phyloP scores from a whole-genome alignment of 2,329 filamentous ascomycete species.

The Colletotrichum sp. region DNA sequence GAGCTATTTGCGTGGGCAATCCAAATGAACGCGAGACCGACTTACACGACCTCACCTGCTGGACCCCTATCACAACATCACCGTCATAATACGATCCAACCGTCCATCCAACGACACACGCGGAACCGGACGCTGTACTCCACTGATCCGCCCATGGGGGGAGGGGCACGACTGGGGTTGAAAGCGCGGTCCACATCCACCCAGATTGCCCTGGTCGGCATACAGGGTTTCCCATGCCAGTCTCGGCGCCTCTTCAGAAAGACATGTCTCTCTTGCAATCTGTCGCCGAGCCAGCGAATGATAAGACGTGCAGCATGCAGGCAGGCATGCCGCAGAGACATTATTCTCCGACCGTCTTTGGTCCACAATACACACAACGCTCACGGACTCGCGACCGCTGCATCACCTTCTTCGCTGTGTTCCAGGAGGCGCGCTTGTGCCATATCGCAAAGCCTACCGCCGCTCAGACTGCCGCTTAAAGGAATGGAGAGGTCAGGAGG shows the following conservation, averaged over 20 bases:
- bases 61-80: neutral
- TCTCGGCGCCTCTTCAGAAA: slow-evolving; percentile 9
- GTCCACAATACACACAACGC: neutral
- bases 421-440: neutral
- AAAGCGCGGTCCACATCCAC: neutral
- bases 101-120: neutral
- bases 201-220: neutral
- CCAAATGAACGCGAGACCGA: neutral
- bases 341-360: slow-evolving; percentile 2
- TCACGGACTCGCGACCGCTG: neutral
- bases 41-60: neutral
- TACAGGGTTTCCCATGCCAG: slow-evolving; percentile 7
- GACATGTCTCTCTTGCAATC: neutral
- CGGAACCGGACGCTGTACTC: neutral
- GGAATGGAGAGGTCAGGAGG: neutral
- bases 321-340: neutral
- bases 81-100: neutral
- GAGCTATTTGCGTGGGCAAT: neutral
- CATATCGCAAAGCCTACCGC: neutral
- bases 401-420: slow-evolving; percentile 1
- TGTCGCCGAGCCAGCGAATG: neutral
- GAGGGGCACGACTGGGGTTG: neutral
- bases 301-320: neutral
- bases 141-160: slow-evolving; percentile 17
- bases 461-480: slow-evolving; percentile 2